phyloP scores from a whole-genome alignment of 208 protist species.

The Trypanosomatidae sp. region DNA sequence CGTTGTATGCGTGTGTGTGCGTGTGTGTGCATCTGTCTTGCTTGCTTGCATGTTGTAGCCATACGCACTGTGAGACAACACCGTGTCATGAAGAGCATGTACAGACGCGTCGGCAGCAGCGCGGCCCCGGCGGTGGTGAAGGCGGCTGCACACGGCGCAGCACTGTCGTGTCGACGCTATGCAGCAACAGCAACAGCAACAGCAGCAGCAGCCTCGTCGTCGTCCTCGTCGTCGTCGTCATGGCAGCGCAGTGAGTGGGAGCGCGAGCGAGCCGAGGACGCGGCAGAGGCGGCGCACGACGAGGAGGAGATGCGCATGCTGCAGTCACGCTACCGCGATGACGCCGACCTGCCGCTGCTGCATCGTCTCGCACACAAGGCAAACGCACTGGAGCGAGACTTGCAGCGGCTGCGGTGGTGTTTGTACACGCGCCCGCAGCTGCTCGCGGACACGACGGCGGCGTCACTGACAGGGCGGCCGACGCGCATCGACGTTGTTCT shows the following conservation, averaged over 20 bases:
- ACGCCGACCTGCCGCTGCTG: conserved; percentile 22
- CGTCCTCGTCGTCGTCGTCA: neutral
- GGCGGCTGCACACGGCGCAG: too few species aligned
- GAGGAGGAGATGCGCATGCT: conserved; percentile 63
- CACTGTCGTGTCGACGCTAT: too few species aligned
- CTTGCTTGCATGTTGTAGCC: too few species aligned
- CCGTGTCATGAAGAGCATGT: too few species aligned
- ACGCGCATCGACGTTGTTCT: too few species aligned
- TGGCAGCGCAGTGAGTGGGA: neutral
- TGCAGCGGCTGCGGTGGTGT: conserved; percentile 36
- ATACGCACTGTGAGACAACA: too few species aligned
- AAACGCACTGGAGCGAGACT: conserved; percentile 40
- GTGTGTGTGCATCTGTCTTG: too few species aligned
- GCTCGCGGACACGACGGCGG: conserved; percentile 20
- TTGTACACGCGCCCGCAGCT: conserved; percentile 47
- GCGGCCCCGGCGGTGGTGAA: too few species aligned
- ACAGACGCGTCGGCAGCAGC: too few species aligned
- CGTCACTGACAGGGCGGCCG: conserved; percentile 25
- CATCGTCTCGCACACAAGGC: conserved; percentile 38
- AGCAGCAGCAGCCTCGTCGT: too few species aligned
- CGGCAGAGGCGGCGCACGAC: conserved; percentile 38
- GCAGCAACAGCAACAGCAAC: neutral
- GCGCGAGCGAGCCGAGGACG: conserved; percentile 12
- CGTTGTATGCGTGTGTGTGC: too few species aligned
- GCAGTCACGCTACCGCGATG: conserved; percentile 12